Evolutionary conservation across 1,284 basidiomycete genomes (phyloP).

Genomic region (Rhodotorula sp.): DNA sequence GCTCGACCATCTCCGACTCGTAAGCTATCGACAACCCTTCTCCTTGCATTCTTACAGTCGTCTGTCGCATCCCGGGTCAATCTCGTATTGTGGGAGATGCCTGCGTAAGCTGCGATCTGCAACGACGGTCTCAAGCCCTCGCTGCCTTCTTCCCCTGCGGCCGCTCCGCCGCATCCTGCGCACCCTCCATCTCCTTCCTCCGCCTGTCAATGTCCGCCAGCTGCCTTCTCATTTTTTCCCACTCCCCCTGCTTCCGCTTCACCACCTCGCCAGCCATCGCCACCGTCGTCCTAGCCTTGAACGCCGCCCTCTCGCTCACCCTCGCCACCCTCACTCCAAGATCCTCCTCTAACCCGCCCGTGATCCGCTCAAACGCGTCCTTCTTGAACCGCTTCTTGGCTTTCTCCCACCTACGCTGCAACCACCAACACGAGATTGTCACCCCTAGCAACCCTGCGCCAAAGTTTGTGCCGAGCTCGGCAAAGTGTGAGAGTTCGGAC

Average conservation of each 20-base stretch:
- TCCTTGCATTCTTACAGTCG: too few relatives aligned
- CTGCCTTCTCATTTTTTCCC: neutral
- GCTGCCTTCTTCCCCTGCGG: too few relatives aligned
- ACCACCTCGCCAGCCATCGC: neutral
- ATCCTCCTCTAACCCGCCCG: constrained; percentile 35
- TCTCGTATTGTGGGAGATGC: too few relatives aligned
- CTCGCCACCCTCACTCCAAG: constrained; percentile 21
- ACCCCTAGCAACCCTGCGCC: constrained; percentile 46
- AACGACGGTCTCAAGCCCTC: too few relatives aligned
- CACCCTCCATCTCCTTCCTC: neutral
- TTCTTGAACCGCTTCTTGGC: constrained; percentile 45
- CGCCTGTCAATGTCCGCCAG: neutral
- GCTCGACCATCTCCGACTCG: too few relatives aligned
- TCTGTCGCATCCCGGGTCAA: too few relatives aligned
- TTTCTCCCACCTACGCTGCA: constrained; percentile 48
- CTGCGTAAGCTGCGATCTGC: too few relatives aligned
- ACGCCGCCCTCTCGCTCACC: constrained; percentile 4
- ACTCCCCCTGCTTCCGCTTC: neutral
- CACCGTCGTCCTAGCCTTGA: neutral
- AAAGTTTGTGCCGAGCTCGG: constrained; percentile 45
- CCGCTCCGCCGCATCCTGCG: too few relatives aligned
- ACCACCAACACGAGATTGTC: constrained; percentile 45
- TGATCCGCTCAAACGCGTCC: constrained; percentile 40
- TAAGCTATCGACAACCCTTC: too few relatives aligned
- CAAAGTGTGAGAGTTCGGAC: constrained; percentile 24